Evolutionary conservation across 345 rosid species (phyloP), one percentile per base, ranked within the genome.

Genomic region (Euclidium syriacum): DNA sequence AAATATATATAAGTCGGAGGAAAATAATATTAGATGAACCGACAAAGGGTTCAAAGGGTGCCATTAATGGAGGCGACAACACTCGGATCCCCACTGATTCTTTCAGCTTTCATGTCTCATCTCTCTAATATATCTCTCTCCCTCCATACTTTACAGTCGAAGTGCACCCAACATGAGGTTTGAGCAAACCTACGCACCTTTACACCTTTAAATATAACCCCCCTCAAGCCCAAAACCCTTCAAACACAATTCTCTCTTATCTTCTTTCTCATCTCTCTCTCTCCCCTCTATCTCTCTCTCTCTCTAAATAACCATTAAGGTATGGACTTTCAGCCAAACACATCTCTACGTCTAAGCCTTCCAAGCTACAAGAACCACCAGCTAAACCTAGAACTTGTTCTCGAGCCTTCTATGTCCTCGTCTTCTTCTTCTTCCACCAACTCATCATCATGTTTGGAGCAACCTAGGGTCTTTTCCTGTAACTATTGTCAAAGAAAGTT

Each of bases 401-500:
- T 81, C n/a, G 87, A 86, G 20, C 80, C 80, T 25, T 68, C 83
- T 4, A 68, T 82, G 38, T 71, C 86, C 14, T 75, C 81, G 9
- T 76, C 82, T 4, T 77, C 82, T 10, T 79, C 80, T 1, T 78
- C 80, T 7, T 64, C 70, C n/a, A 70, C 87, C 65, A 15, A 78
- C 68, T 70, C 18, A 82, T 66, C 68, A 43, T 52, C 76, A 49
- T 65, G 69, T 57, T 64, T 60, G 51, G 72, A 72, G 52, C 77
- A 81, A 46, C 71, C 84, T 11, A 67, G 99, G 54, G 56, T 83
- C 29, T 94, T 94, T 77, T 83, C 96, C 0, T 94, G 99, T 81
- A 94, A 90, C 80, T 94, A 82, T 61, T 94, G 99, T 74, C 87
- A 83, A 68, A 79, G 97, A 43, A 94, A 85, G 79, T 94, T 94